phyloP scores from a whole-genome alignment of 805 yeast genomes.

The Monosporozyma servazzii region DNA sequence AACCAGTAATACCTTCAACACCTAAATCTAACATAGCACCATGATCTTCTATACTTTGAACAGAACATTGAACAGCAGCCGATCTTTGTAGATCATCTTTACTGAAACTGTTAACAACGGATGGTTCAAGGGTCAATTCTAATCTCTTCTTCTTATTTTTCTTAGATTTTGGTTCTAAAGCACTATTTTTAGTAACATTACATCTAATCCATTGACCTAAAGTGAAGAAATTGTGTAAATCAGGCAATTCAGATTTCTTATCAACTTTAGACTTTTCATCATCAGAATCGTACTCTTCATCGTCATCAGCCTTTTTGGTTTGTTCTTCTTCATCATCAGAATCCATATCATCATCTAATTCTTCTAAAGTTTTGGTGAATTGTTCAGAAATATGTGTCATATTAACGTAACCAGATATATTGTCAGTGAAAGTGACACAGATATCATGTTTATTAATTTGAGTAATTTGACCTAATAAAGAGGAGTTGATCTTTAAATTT shows the following conservation, averaged over 20 bases:
- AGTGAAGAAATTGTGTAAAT: conserved; percentile 43
- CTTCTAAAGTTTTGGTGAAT: conserved; percentile 48
- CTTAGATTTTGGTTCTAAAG: conserved; percentile 32
- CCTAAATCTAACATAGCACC: conserved; percentile 78
- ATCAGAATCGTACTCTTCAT: conserved; percentile 24
- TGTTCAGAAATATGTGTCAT: conserved; percentile 62
- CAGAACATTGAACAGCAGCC: conserved; percentile 59
- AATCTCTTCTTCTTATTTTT: conserved; percentile 49
- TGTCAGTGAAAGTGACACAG: conserved; percentile 68
- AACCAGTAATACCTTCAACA: conserved; percentile 48
- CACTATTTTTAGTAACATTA: conserved; percentile 48
- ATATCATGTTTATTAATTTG: conserved; percentile 55
- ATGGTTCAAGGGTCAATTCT: conserved; percentile 66
- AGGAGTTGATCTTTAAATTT: conserved; percentile 59
- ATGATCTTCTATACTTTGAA: conserved; percentile 82
- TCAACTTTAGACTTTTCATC: conserved; percentile 22
- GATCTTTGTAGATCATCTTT: conserved; percentile 61
- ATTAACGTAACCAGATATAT: conserved; percentile 69
- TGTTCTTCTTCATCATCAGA: conserved; percentile 35
- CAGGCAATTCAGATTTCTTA: conserved; percentile 41
- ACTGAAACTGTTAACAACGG: conserved; percentile 53
- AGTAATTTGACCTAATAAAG: conserved; percentile 67
- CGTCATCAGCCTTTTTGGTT: conserved; percentile 15
- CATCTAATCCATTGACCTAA: conserved; percentile 87
- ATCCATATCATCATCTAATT: conserved; percentile 41